phyloP scores from a whole-genome alignment of 2,329 filamentous ascomycete genomes.

The Verticillium nubilum region DNA sequence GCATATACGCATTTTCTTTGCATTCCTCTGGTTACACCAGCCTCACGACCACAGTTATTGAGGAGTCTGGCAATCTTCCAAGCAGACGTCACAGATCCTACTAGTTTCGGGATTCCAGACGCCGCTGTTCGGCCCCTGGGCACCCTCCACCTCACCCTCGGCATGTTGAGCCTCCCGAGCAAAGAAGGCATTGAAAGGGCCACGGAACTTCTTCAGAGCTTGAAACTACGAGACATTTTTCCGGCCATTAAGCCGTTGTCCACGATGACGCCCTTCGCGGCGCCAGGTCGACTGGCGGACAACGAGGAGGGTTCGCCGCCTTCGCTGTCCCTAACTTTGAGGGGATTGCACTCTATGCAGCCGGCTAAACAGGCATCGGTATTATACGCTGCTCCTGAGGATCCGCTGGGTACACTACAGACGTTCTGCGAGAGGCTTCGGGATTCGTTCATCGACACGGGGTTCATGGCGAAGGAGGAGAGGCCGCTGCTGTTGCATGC shows the following conservation, averaged over 20 bases:
- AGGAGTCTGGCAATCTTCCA: constrained; percentile 56
- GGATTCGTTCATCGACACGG: constrained; percentile 46
- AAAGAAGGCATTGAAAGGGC: constrained; percentile 38
- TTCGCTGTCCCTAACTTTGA: constrained; percentile 39
- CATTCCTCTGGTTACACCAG: constrained; percentile 61
- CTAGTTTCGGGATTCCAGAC: constrained; percentile 46
- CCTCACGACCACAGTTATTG: constrained; percentile 61
- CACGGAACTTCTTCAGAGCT: constrained; percentile 28
- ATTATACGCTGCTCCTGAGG: constrained; percentile 58
- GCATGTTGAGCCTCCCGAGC: constrained; percentile 69
- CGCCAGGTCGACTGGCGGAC: constrained; percentile 1
- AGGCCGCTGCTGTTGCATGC: constrained; percentile 72
- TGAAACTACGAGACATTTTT: constrained; percentile 35
- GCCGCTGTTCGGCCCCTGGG: constrained; percentile 70
- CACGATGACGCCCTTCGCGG: constrained; percentile 10
- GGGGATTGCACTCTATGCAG: constrained; percentile 59
- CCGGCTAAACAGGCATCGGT: constrained; percentile 48
- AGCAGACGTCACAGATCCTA: constrained; percentile 44
- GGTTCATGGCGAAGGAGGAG: constrained; percentile 51
- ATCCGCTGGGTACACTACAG: constrained; percentile 44
- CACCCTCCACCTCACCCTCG: constrained; percentile 79
- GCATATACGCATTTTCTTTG: constrained; percentile 70
- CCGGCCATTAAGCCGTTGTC: constrained; percentile 14
- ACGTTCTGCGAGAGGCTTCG: constrained; percentile 54
- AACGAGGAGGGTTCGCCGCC: neutral